Evolutionary conservation across 495 filamentous ascomycete genomes (phyloP), one percentile per base, ranked within the genome.

Genomic region (Neurospora africana): DNA sequence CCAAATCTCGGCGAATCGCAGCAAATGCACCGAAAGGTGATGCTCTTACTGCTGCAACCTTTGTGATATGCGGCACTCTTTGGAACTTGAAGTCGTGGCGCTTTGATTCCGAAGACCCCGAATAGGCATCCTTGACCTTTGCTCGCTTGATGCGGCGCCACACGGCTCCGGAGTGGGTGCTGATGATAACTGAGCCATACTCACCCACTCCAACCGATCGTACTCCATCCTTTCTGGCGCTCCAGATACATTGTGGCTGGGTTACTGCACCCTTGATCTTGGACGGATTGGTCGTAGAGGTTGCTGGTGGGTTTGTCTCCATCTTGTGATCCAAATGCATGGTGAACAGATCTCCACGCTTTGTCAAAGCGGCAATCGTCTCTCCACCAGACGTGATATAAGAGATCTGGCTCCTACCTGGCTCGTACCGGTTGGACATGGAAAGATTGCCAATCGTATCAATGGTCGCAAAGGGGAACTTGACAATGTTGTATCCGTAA

Each of bases 101-200:
- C 78, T 86, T 90, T 61, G 83, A 79, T 30, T 88, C 89, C 7
- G 77, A 79, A 13, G 73, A 74, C 2, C 86, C 81, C 5, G 84
- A 82, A 69, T 83, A 87, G 1, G 90, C 85, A 76, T 92, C 89
- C 76, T 97, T 97, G 72, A 88, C 87, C 73, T 94, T 95, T 10
- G 86, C 84, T 74, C 96, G 87, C 76, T 92, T 93, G 71, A 93
- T 87, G 67, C 95, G 89, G 71, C 87, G 89, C 94, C 94, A 99
- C 2, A 97, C 94, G 61, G 92, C 94, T 7, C 95, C 95, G 41
- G 93, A 93, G 71, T 92, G 86, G 2, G 95, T 98, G 75, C 93
- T 94, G 72, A 99, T 89, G 72, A 99, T 97, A 72, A 99, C 93
- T 3, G 94, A 97, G 8, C 94, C 96, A 83, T 98, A 92, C 78